Evolutionary conservation across 352 stramenopile species (phyloP).

Genomic region (Globisporangium viniferum): DNA sequence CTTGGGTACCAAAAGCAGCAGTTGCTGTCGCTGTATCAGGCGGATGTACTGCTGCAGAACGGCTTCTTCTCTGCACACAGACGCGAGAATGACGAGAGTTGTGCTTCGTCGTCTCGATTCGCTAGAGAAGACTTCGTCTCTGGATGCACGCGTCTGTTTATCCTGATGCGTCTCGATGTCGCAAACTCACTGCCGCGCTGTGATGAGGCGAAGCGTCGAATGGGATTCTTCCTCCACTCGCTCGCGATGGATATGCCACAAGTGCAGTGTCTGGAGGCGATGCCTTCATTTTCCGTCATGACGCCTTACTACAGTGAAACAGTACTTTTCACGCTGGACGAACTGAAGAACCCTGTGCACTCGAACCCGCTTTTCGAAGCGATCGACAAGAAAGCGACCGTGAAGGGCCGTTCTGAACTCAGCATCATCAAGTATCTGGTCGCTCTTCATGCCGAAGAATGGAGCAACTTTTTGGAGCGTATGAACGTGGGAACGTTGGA

Average conservation of each 20-base stretch:
- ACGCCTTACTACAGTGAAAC: slow-evolving; percentile 88
- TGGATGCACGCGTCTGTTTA: slow-evolving; percentile 76
- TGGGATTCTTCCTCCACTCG: slow-evolving; percentile 87
- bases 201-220: slow-evolving; percentile 79
- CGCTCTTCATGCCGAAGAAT: slow-evolving; percentile 86
- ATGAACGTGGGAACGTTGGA: slow-evolving; percentile 69
- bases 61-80: slow-evolving; percentile 46
- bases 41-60: slow-evolving; percentile 55
- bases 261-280: slow-evolving; percentile 69
- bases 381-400: slow-evolving; percentile 70
- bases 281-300: slow-evolving; percentile 88
- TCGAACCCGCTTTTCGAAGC: slow-evolving; percentile 77
- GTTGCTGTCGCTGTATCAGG: slow-evolving; percentile 65
- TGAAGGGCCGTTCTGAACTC: slow-evolving; percentile 69
- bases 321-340: slow-evolving; percentile 83
- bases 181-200: slow-evolving; percentile 73
- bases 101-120: slow-evolving; percentile 38
- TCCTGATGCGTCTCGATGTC: slow-evolving; percentile 70
- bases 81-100: slow-evolving; percentile 25
- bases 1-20: slow-evolving; percentile 70
- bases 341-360: slow-evolving; percentile 80
- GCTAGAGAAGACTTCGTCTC: slow-evolving; percentile 65
- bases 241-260: slow-evolving; percentile 82
- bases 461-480: slow-evolving; percentile 85
- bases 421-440: slow-evolving; percentile 89